Percentiles rank a stretch among this genome's conserved stretches.
phyloP scores from a whole-genome alignment of 305 asterid species.

The Solanum hybrid region DNA sequence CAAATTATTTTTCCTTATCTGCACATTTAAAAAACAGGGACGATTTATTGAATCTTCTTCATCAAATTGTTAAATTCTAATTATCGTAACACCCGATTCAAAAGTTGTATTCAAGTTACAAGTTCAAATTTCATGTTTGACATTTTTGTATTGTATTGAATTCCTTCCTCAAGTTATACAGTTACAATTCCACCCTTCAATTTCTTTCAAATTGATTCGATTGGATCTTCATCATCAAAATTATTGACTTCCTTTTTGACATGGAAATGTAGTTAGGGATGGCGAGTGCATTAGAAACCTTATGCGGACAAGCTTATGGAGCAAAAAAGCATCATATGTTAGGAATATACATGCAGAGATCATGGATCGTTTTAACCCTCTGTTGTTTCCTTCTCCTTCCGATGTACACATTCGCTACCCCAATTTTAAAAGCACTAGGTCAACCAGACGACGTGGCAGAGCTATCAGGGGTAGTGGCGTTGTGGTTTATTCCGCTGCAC shows the following conservation, averaged over 20 bases:
- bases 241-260: background rate
- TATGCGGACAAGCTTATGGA: conserved; percentile 51
- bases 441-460: conserved; percentile 46
- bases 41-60: background rate
- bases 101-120: background rate
- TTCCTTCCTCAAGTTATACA: background rate
- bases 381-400: conserved; percentile 28
- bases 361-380: conserved; percentile 36
- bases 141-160: background rate
- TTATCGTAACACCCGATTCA: background rate
- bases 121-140: background rate
- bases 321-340: conserved; percentile 32
- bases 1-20: background rate
- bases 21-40: background rate
- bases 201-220: background rate
- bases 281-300: conserved; percentile 51
- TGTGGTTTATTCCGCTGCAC: conserved; percentile 41
- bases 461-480: conserved; percentile 27
- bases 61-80: background rate
- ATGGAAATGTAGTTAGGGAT: conserved; percentile 30
- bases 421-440: conserved; percentile 25
- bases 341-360: conserved; percentile 47
- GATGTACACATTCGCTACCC: conserved; percentile 32
- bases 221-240: background rate
- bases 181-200: background rate